These are phyloP conservation scores for Danielozyma ontarioensis DNA, from an alignment of 805 yeast species.

Conservation along the genomic window DNA sequence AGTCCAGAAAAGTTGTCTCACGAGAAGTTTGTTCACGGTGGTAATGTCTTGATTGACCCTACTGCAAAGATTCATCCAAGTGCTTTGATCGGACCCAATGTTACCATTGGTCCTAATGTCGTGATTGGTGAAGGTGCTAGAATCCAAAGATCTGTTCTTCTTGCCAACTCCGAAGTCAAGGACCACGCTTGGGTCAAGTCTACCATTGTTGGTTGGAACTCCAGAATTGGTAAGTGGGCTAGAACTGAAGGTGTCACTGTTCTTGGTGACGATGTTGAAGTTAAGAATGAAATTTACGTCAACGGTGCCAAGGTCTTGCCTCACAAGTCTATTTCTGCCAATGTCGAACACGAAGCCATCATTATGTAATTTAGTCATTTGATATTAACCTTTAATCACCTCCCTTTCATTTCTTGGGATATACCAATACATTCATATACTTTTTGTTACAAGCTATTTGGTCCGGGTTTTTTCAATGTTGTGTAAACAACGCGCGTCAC, in stretches of 20 bases:
- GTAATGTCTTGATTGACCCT: conserved; percentile 92
- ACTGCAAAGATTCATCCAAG: conserved; percentile 87
- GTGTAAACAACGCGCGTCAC: too few relatives aligned
- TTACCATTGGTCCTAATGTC: conserved; percentile 94
- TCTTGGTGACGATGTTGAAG: conserved; percentile 97
- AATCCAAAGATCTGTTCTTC: conserved; percentile 89
- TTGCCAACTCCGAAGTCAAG: conserved; percentile 85
- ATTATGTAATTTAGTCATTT: conserved; percentile 71
- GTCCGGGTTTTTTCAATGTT: too few relatives aligned
- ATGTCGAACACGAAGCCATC: conserved; percentile 96
- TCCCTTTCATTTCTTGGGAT: too few relatives aligned
- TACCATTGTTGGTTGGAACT: conserved; percentile 98
- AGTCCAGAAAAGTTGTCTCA: conserved; percentile 61
- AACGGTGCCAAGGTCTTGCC: conserved; percentile 99
- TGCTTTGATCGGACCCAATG: conserved; percentile 98
- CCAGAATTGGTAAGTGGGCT: conserved; percentile 97
- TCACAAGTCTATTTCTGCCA: conserved; percentile 92
- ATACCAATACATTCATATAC: too few relatives aligned
- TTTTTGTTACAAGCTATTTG: too few relatives aligned
- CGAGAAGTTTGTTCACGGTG: conserved; percentile 77
- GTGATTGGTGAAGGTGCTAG: conserved; percentile 98
- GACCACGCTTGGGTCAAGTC: conserved; percentile 98
- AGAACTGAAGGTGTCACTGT: conserved; percentile 97
- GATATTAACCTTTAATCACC: too few relatives aligned
- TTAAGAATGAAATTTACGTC: conserved; percentile 96